A percentile compares a stretch with the other conserved stretches of the same genome.
These are phyloP conservation scores for Hyaloscypha variabilis DNA, from an alignment of 495 filamentous ascomycete species.

Conservation along the genomic window DNA sequence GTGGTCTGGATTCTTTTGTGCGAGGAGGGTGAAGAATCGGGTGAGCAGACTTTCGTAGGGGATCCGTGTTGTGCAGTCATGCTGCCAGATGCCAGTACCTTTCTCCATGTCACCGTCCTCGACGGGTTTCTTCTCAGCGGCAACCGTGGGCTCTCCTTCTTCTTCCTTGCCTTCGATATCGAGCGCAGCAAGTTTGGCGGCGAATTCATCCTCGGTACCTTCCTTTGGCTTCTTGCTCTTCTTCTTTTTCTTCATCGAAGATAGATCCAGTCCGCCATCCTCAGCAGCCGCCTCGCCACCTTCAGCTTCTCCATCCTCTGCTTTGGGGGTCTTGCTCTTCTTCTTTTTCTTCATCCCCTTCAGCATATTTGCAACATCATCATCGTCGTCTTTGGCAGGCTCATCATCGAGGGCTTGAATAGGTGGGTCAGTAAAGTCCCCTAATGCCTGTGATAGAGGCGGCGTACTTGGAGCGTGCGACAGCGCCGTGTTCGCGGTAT, in stretches of 20 bases:
- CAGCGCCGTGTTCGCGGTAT: conserved; percentile 66
- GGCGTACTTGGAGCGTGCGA: conserved; percentile 68
- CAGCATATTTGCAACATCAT: conserved; percentile 73
- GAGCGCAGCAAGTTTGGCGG: conserved; percentile 62
- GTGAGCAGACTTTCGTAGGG: conserved; percentile 81
- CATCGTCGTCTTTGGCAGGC: conserved; percentile 46
- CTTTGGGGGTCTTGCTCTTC: conserved; percentile 72
- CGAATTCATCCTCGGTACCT: conserved; percentile 57
- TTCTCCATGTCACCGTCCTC: conserved; percentile 79
- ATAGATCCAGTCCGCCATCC: conserved; percentile 70
- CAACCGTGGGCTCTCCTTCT: conserved; percentile 50
- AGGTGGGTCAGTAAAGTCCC: conserved; percentile 49
- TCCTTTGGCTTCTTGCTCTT: conserved; percentile 85
- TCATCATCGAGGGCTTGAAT: conserved; percentile 27
- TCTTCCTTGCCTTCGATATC: conserved; percentile 85
- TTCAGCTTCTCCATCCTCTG: conserved; percentile 58
- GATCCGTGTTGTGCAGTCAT: conserved; percentile 72
- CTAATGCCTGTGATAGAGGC: conserved; percentile 51
- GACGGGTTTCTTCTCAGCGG: conserved; percentile 47
- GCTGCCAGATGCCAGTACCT: conserved; percentile 92
- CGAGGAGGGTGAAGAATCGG: conserved; percentile 90
- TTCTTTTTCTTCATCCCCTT: conserved; percentile 88
- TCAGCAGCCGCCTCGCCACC: conserved; percentile 50
- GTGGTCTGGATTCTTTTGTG: conserved; percentile 93
- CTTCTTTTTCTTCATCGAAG: conserved; percentile 87